Conservation (phyloP, 176 grass and related monocot species). For the Avena atlantica region DNA sequence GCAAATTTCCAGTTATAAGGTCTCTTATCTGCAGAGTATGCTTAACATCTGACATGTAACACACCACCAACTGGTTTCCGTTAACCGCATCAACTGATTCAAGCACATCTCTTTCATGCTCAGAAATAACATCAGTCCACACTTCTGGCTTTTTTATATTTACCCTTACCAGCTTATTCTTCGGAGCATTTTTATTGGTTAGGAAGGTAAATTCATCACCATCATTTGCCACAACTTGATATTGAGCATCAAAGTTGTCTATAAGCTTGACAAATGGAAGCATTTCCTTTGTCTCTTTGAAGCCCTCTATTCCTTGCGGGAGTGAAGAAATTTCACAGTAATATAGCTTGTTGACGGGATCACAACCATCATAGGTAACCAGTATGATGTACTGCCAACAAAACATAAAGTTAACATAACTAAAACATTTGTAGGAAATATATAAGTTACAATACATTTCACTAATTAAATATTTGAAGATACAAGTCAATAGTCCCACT, state of each 20-base stretch:
- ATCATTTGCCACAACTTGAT: conserved; percentile 80
- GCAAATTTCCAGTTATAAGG: conserved; percentile 71
- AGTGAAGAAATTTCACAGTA: conserved; percentile 82
- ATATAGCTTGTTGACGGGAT: conserved; percentile 92
- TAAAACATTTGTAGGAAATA: not conserved
- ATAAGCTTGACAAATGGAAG: conserved; percentile 95
- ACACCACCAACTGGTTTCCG: conserved; percentile 73
- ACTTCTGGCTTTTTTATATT: conserved; percentile 67
- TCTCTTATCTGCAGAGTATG: conserved; percentile 87
- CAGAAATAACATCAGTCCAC: conserved; percentile 70
- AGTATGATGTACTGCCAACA: conserved; percentile 79
- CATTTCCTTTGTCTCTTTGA: conserved; percentile 56
- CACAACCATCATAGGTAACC: conserved; percentile 68
- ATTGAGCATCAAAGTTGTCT: conserved; percentile 84
- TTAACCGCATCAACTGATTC: conserved; percentile 70
- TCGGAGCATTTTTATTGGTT: conserved; percentile 87
- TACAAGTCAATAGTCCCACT: not conserved
- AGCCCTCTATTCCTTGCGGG: conserved; percentile 66
- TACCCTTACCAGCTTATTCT: conserved; percentile 78
- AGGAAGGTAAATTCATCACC: conserved; percentile 77
- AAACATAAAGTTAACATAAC: conserved; percentile 28
- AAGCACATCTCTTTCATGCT: conserved; percentile 86
- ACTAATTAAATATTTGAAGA: conserved; percentile 27
- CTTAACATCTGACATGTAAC: conserved; percentile 95
- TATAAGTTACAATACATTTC: not conserved